Evolutionary conservation across 805 yeast genomes (phyloP), one percentile per base, ranked within the genome.

Genomic region (Barnettozyma sp.): DNA sequence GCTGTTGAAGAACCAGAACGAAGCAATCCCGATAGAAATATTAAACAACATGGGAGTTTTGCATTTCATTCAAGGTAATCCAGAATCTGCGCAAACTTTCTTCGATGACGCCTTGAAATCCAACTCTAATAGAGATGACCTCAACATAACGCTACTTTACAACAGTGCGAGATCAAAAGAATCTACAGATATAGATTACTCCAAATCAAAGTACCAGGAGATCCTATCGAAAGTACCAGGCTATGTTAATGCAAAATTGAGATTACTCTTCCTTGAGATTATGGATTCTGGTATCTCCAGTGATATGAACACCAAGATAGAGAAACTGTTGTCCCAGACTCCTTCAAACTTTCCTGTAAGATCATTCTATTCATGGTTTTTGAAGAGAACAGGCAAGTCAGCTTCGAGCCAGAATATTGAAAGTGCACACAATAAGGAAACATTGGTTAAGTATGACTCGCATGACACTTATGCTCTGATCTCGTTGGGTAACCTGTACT

Each of bases 341-440:
- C 69, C 76, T 2, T 72, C 76, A 8, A 74, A 85, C 51, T 61
- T 86, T 41, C 96, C 88, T 55, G 78, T 85, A 2, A 77, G 98
- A 43, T 82, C 97, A 0, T 82, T 92, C 48, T 85, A 82, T 56
- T 92, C 94, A 22, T 92, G 97, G 97, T 85, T 75, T 52, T 63
- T 87, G 46, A 66, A 60, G 42, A 74, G 72, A 52, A 78, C 81
- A 21, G 68, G 68, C 45, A 71, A 67, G 43, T 23, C 34, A n/a
- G 51, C 50, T n/a, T 37, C 41, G 4, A 46, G 52, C 11, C 71
- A 61, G 27, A 80, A 73, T 44, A 55, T 73, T 23, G 96, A 86
- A 57, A 78, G 84, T 43, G 65, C 71, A 11, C 94, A 83, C 53
- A 88, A 85, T 54, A 85, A 85, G 57, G 83, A 81, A 31, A 86